Evolutionary conservation across 202 grass and related monocot species (phyloP).

Genomic region (Elaeis oleifera): DNA sequence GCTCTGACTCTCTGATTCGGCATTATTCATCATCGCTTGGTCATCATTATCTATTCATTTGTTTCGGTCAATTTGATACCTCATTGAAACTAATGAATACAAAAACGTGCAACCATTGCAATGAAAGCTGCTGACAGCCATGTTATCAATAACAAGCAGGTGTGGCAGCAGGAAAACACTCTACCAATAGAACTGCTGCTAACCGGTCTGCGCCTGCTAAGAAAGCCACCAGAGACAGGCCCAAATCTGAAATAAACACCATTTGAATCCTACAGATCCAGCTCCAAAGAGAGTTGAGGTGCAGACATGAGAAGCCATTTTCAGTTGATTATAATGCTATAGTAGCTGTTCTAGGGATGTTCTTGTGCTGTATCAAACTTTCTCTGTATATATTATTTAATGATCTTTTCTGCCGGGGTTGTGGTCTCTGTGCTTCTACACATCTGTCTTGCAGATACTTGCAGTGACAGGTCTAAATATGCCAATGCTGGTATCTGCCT

Average conservation of each 20-base stretch:
- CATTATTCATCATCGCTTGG: too few species aligned
- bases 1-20: too few species aligned
- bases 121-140: neutral
- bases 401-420: too few species aligned
- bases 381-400: too few species aligned
- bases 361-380: too few species aligned
- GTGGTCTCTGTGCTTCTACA: too few species aligned
- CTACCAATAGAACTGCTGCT: conserved; percentile 7
- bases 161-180: conserved; percentile 20
- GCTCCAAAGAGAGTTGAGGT: conserved; percentile 32
- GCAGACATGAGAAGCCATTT: conserved; percentile 25
- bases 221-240: conserved; percentile 16
- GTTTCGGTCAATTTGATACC: neutral
- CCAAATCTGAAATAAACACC: conserved; percentile 15
- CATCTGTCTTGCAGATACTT: too few species aligned
- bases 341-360: too few species aligned
- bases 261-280: conserved; percentile 17
- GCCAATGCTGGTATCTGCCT: too few species aligned
- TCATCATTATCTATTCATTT: neutral
- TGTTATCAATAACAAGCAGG: conserved; percentile 20
- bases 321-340: neutral
- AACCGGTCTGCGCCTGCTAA: conserved; percentile 16
- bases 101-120: neutral
- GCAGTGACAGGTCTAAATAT: too few species aligned
- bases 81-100: too few species aligned